Evolutionary conservation across 202 grass and related monocot species (phyloP).

Genomic region (Schoenoplectus tabernaemontani): DNA sequence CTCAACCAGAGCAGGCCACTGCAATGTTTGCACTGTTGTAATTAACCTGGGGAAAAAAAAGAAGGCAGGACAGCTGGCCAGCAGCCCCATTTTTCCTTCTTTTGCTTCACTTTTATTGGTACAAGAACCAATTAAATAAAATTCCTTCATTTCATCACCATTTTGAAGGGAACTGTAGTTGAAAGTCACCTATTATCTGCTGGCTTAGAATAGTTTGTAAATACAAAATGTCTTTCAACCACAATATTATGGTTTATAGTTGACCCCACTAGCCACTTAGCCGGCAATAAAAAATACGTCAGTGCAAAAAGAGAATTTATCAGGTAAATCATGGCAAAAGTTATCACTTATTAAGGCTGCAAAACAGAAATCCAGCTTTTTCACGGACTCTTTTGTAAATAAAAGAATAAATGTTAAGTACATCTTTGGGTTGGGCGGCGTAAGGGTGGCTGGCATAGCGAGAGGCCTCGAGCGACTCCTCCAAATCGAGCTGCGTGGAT

Average conservation of each 20-base stretch:
- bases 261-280: too few species aligned
- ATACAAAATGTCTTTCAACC: too few species aligned
- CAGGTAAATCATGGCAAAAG: background rate
- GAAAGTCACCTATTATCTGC: too few species aligned
- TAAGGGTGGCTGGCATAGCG: conserved; percentile 95
- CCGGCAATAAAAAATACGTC: too few species aligned
- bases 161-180: too few species aligned
- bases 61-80: too few species aligned
- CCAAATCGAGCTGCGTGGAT: conserved; percentile 68
- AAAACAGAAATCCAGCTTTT: conserved; percentile 7
- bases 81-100: too few species aligned
- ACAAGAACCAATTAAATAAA: too few species aligned
- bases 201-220: too few species aligned
- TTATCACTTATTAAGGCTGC: background rate
- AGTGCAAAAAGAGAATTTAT: too few species aligned
- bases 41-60: background rate
- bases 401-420: conserved; percentile 9
- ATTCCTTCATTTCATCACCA: too few species aligned
- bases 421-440: conserved; percentile 85
- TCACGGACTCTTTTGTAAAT: background rate
- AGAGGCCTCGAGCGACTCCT: conserved; percentile 89
- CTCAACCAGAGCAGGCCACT: conserved; percentile 97
- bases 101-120: background rate
- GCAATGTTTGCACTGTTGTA: background rate
- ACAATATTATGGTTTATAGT: too few species aligned